phyloP scores from a whole-genome alignment of 352 stramenopile genomes.

The Globisporangium apiculatum region DNA sequence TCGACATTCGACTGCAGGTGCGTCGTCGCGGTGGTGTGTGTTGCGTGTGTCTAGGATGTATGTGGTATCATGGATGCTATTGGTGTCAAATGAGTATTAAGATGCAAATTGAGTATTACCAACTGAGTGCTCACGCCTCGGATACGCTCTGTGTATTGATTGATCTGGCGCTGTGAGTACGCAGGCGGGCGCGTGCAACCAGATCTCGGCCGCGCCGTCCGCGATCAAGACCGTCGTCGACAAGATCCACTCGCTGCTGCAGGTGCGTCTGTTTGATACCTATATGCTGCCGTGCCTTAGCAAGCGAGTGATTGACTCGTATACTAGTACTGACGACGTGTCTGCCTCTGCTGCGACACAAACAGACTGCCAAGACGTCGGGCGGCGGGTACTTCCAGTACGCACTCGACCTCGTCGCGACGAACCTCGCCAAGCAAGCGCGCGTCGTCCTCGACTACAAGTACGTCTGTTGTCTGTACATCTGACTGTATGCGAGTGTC shows the following conservation, averaged over 20 bases:
- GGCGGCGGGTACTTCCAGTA: conserved; percentile 66
- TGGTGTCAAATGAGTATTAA: not conserved
- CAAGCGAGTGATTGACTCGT: not conserved
- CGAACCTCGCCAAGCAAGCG: conserved; percentile 64
- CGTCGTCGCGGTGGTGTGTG: not conserved
- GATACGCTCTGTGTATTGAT: not conserved
- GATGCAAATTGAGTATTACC: too few relatives aligned
- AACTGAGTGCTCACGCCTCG: not conserved
- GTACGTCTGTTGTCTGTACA: conserved; percentile 21
- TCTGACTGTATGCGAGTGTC: too few relatives aligned
- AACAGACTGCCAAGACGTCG: conserved; percentile 39
- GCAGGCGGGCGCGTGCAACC: conserved; percentile 71
- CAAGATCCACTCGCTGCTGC: conserved; percentile 61
- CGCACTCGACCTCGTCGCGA: conserved; percentile 60
- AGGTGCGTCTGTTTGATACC: conserved; percentile 17
- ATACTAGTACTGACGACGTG: not conserved
- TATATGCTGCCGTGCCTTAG: too few relatives aligned
- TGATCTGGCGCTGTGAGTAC: not conserved
- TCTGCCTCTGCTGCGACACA: not conserved
- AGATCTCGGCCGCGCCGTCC: conserved; percentile 66
- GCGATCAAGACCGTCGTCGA: conserved; percentile 53
- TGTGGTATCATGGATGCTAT: not conserved
- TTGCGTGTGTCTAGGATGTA: not conserved
- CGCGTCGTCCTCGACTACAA: conserved; percentile 69
- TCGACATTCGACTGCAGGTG: conserved; percentile 66